These are phyloP conservation scores for Citrus sp. DNA, from an alignment of 345 rosid species.

Conservation along the genomic window DNA sequence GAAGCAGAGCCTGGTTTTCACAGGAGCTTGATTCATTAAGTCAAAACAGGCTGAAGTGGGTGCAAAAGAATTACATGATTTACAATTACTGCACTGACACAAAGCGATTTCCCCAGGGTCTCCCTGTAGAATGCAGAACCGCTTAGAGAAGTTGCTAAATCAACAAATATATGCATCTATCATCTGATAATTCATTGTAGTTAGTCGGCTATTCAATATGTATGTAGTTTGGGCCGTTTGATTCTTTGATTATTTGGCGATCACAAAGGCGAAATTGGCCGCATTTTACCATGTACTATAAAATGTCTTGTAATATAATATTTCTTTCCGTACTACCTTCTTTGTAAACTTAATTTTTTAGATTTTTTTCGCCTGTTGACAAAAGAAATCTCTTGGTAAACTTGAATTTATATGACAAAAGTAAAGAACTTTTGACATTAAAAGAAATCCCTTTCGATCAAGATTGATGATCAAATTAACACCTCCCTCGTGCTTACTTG, in stretches of 20 bases:
- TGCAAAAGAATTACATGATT: slow-evolving; percentile 57
- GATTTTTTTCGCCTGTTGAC: too few species aligned
- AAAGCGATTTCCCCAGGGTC: slow-evolving; percentile 51
- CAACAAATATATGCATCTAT: not conserved
- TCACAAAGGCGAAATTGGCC: not conserved
- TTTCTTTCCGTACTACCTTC: too few species aligned
- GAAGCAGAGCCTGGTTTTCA: slow-evolving; percentile 20
- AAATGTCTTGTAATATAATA: not conserved
- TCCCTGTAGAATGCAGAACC: slow-evolving; percentile 41
- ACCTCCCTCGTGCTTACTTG: too few species aligned
- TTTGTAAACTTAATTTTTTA: too few species aligned
- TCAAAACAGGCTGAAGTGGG: slow-evolving; percentile 42
- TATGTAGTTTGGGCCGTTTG: too few species aligned
- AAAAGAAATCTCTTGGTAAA: too few species aligned
- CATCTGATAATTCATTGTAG: not conserved
- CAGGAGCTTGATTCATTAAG: slow-evolving; percentile 35
- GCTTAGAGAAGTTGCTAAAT: not conserved
- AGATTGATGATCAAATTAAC: too few species aligned
- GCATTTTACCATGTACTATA: not conserved
- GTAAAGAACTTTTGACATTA: too few species aligned
- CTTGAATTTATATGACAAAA: too few species aligned
- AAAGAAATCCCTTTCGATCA: too few species aligned
- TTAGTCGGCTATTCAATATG: not conserved
- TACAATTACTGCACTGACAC: slow-evolving; percentile 60
- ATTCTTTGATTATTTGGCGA: not conserved